Evolutionary conservation across 148 eudicot genomes (phyloP).

Genomic region (Rhododendron simsii): DNA sequence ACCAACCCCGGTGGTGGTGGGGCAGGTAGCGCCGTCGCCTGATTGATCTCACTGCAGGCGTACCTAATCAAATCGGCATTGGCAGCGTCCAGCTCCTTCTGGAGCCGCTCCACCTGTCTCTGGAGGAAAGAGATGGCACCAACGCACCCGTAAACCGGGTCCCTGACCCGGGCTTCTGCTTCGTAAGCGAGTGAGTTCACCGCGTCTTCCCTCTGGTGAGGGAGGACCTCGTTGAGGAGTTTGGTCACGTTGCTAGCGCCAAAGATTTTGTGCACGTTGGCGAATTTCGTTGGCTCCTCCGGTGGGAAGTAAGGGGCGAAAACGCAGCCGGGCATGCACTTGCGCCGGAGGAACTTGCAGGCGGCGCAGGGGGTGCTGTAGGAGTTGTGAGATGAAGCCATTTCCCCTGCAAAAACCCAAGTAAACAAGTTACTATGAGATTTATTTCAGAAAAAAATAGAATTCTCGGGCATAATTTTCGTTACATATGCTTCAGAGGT

Average conservation of each 20-base stretch:
- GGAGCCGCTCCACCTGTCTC: conserved; percentile 65
- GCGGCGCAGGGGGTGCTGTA: conserved; percentile 89
- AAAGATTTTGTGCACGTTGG: conserved; percentile 85
- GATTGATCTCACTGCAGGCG: conserved; percentile 32
- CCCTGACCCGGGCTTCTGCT: conserved; percentile 72
- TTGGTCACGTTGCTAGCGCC: conserved; percentile 82
- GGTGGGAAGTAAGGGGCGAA: conserved; percentile 86
- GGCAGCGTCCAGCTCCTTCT: conserved; percentile 70
- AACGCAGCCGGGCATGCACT: conserved; percentile 79
- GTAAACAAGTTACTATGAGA: neutral
- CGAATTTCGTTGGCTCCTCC: conserved; percentile 78
- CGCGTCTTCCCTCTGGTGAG: conserved; percentile 75
- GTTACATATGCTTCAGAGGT: neutral
- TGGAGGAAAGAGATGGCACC: conserved; percentile 74
- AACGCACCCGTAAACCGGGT: conserved; percentile 81
- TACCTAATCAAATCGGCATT: conserved; percentile 55
- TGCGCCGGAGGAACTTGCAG: conserved; percentile 82
- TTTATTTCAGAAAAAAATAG: neutral
- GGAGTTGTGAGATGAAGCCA: conserved; percentile 62
- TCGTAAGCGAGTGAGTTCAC: conserved; percentile 80
- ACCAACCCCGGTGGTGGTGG: neutral
- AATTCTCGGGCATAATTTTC: neutral
- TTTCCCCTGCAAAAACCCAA: conserved; percentile 16
- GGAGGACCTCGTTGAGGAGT: conserved; percentile 71
- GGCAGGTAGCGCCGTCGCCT: no score